A percentile compares a stretch with the other conserved stretches of the same genome.
phyloP scores from a whole-genome alignment of 73 alveolate genomes.

The Urostyla sp. region DNA sequence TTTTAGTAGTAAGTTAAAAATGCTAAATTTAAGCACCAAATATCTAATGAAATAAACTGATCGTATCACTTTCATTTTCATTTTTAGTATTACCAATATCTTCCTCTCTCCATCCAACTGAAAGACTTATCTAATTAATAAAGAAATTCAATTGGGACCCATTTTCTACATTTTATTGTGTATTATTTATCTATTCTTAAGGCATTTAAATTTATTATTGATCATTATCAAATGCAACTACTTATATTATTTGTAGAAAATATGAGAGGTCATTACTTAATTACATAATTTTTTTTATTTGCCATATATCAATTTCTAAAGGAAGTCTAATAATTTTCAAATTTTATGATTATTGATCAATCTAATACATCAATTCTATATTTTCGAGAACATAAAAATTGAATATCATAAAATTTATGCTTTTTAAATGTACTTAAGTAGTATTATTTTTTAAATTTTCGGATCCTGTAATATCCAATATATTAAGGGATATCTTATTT shows the following conservation, averaged over 20 bases:
- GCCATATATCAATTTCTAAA: constrained; percentile 4
- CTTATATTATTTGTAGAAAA: not conserved
- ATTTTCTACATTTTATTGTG: not conserved
- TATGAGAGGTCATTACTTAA: not conserved
- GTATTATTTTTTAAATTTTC: no score
- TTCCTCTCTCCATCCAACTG: constrained; percentile 8
- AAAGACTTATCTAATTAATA: constrained; percentile 9
- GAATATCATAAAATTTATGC: constrained; percentile 10
- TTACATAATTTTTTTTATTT: constrained; percentile 4
- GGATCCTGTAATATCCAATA: no score
- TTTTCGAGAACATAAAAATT: not conserved
- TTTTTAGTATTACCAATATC: not conserved
- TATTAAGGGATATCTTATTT: no score
- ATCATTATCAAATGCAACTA: not conserved
- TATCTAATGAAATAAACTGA: constrained; percentile 4
- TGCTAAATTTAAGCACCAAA: not conserved
- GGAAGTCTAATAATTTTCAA: constrained; percentile 14
- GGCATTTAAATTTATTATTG: not conserved
- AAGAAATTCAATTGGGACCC: not conserved
- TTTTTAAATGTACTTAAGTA: not conserved
- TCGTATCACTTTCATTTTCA: no score
- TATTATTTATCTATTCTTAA: constrained; percentile 1
- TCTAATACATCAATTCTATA: not conserved
- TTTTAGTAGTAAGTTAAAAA: not conserved
- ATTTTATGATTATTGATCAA: not conserved